Base-by-base conservation (phyloP, 2,329 filamentous ascomycete genomes). In the Colletotrichum gloeosporioides region DNA sequence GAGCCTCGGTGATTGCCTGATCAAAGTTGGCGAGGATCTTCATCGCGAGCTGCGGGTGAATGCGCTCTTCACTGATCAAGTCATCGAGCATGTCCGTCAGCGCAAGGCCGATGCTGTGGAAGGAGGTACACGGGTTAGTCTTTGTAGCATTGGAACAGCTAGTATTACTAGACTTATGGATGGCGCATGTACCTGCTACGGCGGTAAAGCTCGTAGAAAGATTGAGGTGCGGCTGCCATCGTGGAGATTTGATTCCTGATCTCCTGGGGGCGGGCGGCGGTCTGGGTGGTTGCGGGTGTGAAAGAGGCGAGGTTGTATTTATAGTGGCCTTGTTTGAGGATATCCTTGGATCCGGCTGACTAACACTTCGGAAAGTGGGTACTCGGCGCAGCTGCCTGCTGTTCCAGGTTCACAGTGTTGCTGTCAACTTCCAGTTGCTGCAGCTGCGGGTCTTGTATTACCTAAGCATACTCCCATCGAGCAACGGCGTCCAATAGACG, bases 41-140 rank as follows among this genome's bases (percentile, higher is more conserved):
- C 95, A 99, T 99, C 67, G 97, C 97, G 61, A 99, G 92, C 88
- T 99, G 97, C 32, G 97, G 97, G 87, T 99, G 96, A 87, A 99
- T 99, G 80, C 95, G 95, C 82, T 96, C 94, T 80, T 96, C 94
- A 84, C 95, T 96, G 86, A 99, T 99, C 80, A 99, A 90, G 82
- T 98, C 95, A 87, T 99, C 97, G 82, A 99, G 96, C 71, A 96
- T 98, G 87, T 99, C 98, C 71, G 96, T 98, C 82, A 99, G 91
- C 74, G 96, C 94, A 82, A 95, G 91, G 81, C 97, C 97, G 88
- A 99, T 95, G 87, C 97, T 99, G 85, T 76, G 73, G 78, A 64
- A 73, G 59, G 73, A 53, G 44, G 67, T 68, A 62, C 61, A 70
- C 44, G 65, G 55, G 68, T 79, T 73, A 78, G 78, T 61, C 73